Evolutionary conservation across 257 asterid species (phyloP), one percentile per base, ranked within the genome.

Genomic region (Apocynum venetum): DNA sequence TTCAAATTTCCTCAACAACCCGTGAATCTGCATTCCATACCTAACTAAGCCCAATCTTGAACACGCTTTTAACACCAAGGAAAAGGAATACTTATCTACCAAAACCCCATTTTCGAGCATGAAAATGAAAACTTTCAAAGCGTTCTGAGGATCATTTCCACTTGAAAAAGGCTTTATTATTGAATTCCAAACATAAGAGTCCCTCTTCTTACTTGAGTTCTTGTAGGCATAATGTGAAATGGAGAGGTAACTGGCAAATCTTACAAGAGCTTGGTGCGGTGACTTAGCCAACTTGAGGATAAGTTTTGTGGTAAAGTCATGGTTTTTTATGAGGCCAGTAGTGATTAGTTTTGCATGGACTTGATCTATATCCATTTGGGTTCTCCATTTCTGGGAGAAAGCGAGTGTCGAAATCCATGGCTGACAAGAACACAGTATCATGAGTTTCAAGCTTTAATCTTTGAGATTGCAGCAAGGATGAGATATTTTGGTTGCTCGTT

Each of bases 151-250:
- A 60, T 89, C 87, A 60, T 76, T 76, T 25, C 93, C 91, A 43
- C 80, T 92, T 1, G 97, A 90, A 83, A 64, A 88, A 0, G 91
- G 79, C 88, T 84, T 92, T 80, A 90, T 85, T 15, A 90, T 75
- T 4, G 88, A 88, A 69, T 93, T 93, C 98, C 98, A 93, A 15
- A 92, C 71, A 75, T 92, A 92, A 0, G 94, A 85, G 82, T 92
- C 96, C 47, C 56, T 17, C 81, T 64, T 82, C 38, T 79, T 73
- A 20, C 59, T 77, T 3, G 78, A 75, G 17, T 66, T 67, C 40
- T 19, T 46, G 75, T 57, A 61, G 57, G 74, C 36, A 25, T 73
- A 57, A 66, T 59, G 63, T 1, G 85, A 78, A 57, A 87, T 87
- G 81, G 88, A 87, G 48, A 91, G 85, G 57, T 78, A 61, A 19